Conservation (phyloP, 768 basidiomycete species). For the Kwoniella sp. region DNA sequence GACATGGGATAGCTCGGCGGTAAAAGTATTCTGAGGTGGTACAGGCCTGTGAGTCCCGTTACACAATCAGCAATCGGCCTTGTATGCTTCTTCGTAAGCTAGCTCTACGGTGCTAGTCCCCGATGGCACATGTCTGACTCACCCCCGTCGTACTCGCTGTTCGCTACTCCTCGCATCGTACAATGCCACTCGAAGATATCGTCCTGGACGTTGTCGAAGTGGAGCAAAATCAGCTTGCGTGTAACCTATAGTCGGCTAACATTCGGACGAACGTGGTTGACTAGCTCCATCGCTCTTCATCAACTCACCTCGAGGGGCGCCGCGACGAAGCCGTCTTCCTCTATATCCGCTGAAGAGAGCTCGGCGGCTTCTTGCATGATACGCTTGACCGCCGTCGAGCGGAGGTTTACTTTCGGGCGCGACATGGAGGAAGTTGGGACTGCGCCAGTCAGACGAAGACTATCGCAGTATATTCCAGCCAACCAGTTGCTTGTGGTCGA, state of each 20-base stretch:
- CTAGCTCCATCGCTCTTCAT: conserved; percentile 6
- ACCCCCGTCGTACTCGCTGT: conserved; percentile 90
- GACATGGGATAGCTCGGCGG: conserved; percentile 96
- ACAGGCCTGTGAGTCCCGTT: conserved; percentile 61
- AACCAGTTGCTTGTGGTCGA: neutral
- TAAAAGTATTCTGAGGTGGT: conserved; percentile 87
- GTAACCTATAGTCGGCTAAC: conserved; percentile 1
- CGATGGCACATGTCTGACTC: conserved; percentile 23
- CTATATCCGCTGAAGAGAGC: conserved; percentile 77
- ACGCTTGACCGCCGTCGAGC: conserved; percentile 78
- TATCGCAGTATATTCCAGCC: neutral
- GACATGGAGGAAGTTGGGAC: conserved; percentile 22
- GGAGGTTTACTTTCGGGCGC: conserved; percentile 47
- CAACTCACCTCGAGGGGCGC: conserved; percentile 72
- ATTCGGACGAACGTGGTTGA: too few species aligned
- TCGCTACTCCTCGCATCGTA: conserved; percentile 84
- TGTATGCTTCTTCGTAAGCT: too few species aligned
- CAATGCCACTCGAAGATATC: conserved; percentile 84
- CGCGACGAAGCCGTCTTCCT: conserved; percentile 74
- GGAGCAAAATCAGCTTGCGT: conserved; percentile 1
- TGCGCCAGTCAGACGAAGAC: neutral
- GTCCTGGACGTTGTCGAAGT: too few species aligned
- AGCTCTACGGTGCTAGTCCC: too few species aligned
- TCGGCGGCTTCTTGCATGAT: conserved; percentile 96
- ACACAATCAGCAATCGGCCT: neutral